Conservation (phyloP, 805 yeast genomes). For the Kazachstania africana region DNA sequence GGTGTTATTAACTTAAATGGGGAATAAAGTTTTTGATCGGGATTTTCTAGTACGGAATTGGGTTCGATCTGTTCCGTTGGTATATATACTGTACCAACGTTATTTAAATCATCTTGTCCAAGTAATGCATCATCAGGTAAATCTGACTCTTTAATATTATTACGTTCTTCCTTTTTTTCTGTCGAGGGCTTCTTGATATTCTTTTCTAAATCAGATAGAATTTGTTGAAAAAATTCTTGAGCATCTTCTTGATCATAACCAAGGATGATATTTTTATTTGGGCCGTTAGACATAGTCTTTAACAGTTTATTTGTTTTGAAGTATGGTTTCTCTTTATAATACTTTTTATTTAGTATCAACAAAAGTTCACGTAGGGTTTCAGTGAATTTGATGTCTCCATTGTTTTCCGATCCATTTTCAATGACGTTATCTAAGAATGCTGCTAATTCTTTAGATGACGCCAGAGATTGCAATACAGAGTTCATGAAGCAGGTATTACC, state of each 20-base stretch:
- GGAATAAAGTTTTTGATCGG: slow-evolving; percentile 11
- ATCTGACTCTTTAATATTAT: slow-evolving; percentile 12
- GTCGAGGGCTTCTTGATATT: slow-evolving; percentile 7
- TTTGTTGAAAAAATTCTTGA: slow-evolving; percentile 83
- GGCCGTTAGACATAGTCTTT: slow-evolving; percentile 64
- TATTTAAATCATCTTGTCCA: slow-evolving; percentile 38
- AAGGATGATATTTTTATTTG: slow-evolving; percentile 61
- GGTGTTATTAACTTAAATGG: slow-evolving; percentile 61
- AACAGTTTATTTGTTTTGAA: slow-evolving; percentile 51
- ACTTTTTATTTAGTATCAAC: slow-evolving; percentile 41
- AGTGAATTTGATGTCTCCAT: slow-evolving; percentile 34
- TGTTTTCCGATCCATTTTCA: slow-evolving; percentile 8
- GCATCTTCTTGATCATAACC: slow-evolving; percentile 96
- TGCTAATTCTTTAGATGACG: slow-evolving; percentile 54
- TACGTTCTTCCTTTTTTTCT: slow-evolving; percentile 3
- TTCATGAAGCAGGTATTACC: slow-evolving; percentile 96
- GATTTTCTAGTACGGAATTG: slow-evolving; percentile 27
- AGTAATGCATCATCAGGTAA: slow-evolving; percentile 28
- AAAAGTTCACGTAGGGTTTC: slow-evolving; percentile 40
- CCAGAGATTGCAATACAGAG: slow-evolving; percentile 72
- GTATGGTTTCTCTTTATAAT: slow-evolving; percentile 42
- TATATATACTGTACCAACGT: slow-evolving; percentile 52
- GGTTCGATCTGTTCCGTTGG: slow-evolving; percentile 76
- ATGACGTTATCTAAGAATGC: slow-evolving; percentile 42
- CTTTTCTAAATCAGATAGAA: slow-evolving; percentile 53